Conservation (phyloP, 108 stramenopile species). For the Nannochloropsis salina region DNA sequence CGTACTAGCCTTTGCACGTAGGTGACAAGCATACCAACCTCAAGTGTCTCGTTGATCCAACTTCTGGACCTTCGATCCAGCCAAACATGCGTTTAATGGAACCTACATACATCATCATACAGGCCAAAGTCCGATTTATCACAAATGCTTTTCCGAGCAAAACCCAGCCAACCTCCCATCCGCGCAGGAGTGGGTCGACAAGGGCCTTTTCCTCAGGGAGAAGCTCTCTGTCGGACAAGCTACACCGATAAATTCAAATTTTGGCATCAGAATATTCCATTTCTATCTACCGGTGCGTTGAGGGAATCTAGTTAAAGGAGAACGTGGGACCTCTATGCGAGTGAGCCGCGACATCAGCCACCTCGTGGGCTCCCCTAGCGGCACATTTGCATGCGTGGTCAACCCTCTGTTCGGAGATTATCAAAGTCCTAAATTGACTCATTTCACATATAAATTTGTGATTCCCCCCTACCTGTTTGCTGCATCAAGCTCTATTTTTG, state of each 20-base stretch:
- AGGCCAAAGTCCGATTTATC: background rate
- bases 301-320: background rate
- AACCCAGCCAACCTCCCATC: background rate
- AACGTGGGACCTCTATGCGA: too few species aligned
- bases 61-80: too few species aligned
- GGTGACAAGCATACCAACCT: background rate
- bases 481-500: background rate
- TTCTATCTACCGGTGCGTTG: background rate
- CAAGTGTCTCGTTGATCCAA: too few species aligned
- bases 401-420: too few species aligned
- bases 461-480: background rate
- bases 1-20: background rate
- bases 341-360: too few species aligned
- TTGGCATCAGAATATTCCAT: slow-evolving; percentile 1
- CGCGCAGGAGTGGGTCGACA: background rate
- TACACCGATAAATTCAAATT: background rate
- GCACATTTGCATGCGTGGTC: too few species aligned
- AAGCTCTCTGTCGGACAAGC: background rate
- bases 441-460: too few species aligned
- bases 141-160: background rate
- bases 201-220: background rate
- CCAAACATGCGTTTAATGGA: too few species aligned
- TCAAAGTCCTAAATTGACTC: too few species aligned
- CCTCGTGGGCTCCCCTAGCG: too few species aligned
- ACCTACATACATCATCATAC: background rate